phyloP scores from a whole-genome alignment of 23 red algal species.

The Cyanidium caldarium region DNA sequence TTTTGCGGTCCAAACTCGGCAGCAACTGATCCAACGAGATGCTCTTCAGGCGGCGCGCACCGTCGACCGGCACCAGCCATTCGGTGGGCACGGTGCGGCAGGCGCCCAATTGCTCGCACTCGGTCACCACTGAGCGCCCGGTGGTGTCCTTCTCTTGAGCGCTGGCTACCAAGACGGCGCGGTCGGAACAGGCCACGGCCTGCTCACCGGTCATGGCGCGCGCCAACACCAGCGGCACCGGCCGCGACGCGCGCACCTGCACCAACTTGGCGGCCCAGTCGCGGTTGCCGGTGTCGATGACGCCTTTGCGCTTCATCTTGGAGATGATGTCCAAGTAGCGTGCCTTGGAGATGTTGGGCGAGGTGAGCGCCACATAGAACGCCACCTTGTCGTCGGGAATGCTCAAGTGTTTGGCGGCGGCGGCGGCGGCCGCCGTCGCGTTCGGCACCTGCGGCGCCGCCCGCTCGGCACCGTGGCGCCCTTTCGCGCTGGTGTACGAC shows the following conservation, averaged over 20 bases:
- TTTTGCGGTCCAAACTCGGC: background rate
- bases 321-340: background rate
- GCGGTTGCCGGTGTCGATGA: conserved; percentile 3
- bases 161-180: background rate
- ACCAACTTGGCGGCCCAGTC: background rate
- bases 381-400: background rate
- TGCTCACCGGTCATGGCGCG: conserved; percentile 1
- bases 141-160: background rate
- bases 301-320: background rate
- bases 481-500: background rate
- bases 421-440: background rate
- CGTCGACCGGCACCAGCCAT: background rate
- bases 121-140: background rate
- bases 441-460: background rate
- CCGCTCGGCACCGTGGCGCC: background rate
- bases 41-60: background rate
- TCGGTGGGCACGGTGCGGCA: background rate
- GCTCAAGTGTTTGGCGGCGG: background rate
- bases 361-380: background rate
- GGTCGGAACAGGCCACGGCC: background rate
- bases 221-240: background rate
- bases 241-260: background rate
- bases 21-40: background rate
- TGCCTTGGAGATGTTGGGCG: background rate
- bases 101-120: background rate